Base-by-base conservation (phyloP, 306 rosid genomes). In the Malus sylvestris region DNA sequence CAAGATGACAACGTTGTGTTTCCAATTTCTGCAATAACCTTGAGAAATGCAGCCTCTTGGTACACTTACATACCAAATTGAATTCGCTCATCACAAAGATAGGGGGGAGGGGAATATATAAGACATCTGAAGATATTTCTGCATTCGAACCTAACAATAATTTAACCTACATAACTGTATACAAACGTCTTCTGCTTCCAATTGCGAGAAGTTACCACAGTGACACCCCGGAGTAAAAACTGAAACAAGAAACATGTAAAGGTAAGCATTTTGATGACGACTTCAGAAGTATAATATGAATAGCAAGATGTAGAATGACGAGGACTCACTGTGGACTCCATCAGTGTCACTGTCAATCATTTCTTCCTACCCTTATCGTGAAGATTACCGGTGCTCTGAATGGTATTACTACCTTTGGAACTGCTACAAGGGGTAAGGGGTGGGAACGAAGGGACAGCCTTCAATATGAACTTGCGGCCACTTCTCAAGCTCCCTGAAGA, bases 361-460 rank as follows among this genome's bases (percentile, higher is more conserved):
- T 75, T 76, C 27, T 74, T 83, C 30, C 55, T 11, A 67, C 22
- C 70, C 35, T 81, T 68, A 12, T 73, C 78, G 66, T 70, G 68
- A 79, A 49, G 32, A 55, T 74, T 20, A 51, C 68, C 69, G 33
- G 68, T 73, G 76, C 79, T 87, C 32, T 80, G 69, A 30, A 75
- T 60, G 59, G 13, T 42, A 58, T 16, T 52, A 64, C 40, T 49
- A 61, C 74, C 81, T 74, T 80, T 74, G 40, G 86, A 82, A 67
- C 75, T 83, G 63, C 73, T 58, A 49, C 86, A 85, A 74, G 96
- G 91, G 68, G 89, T 82, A 76, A 88, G 81, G 32, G 93, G 90
- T 51, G 92, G 90, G 76, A 87, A 85, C 42, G 86, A 70, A 76
- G 96, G 89, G 57, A 84, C 88, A 53, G 86, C 77, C 81, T 81